Percentiles rank a stretch among this genome's conserved stretches.
Conservation (phyloP, 2,329 filamentous ascomycete species). For the Microdochium paspali region DNA sequence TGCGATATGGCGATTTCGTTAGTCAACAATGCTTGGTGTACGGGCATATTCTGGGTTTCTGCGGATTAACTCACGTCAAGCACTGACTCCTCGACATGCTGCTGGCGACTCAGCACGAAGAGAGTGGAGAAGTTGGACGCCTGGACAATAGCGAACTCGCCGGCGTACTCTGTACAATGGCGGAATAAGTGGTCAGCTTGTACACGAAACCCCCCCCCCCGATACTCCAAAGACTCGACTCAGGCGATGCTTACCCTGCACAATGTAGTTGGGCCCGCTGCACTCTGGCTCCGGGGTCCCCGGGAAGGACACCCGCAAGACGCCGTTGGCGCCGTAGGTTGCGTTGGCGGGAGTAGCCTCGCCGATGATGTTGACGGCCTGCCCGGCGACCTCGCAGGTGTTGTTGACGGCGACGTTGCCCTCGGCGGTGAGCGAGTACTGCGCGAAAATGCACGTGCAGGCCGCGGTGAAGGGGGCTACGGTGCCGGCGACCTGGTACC, state of each 20-base stretch:
- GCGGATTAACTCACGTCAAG: slow-evolving; percentile 5
- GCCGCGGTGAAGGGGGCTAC: slow-evolving; percentile 6
- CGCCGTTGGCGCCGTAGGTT: slow-evolving; percentile 8
- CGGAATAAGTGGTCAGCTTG: background rate
- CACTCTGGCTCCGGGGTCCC: slow-evolving; percentile 4
- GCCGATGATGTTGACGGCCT: slow-evolving; percentile 7
- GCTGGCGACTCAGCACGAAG: slow-evolving; percentile 10
- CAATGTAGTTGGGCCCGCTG: slow-evolving; percentile 11
- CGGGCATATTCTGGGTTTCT: background rate
- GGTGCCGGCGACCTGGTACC: slow-evolving; percentile 11
- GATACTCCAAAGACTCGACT: too few species aligned
- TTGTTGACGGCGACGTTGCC: slow-evolving; percentile 9
- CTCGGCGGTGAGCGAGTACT: slow-evolving; percentile 9
- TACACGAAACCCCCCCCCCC: too few species aligned
- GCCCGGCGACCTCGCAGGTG: slow-evolving; percentile 6
- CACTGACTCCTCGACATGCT: slow-evolving; percentile 6
- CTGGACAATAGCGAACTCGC: slow-evolving; percentile 10
- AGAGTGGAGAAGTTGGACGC: slow-evolving; percentile 6
- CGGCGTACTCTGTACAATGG: slow-evolving; percentile 6
- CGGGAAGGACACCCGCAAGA: slow-evolving; percentile 8
- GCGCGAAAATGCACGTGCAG: slow-evolving; percentile 9
- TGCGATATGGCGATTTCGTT: background rate
- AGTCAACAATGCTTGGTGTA: background rate
- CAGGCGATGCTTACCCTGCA: slow-evolving; percentile 12
- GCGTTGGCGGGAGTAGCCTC: slow-evolving; percentile 6